These are phyloP conservation scores for Boletus coccyginus DNA, from an alignment of 768 basidiomycete species.

Conservation along the genomic window DNA sequence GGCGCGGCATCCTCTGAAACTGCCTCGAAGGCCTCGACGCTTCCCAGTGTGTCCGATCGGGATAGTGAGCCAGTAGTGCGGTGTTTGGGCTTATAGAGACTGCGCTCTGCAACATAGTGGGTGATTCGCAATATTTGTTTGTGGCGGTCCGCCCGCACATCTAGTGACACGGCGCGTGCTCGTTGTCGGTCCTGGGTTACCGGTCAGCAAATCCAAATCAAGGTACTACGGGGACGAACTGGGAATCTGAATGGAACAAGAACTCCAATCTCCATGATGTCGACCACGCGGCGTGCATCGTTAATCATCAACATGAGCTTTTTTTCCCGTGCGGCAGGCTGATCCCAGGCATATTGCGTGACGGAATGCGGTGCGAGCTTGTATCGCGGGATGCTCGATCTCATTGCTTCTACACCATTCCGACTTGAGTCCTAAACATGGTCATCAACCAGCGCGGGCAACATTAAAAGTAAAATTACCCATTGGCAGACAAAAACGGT, in stretches of 20 bases:
- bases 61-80: conserved; percentile 44
- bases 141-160: conserved; percentile 86
- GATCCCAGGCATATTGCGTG: conserved; percentile 88
- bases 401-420: conserved; percentile 37
- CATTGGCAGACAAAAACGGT: conserved; percentile 68
- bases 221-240: conserved; percentile 39
- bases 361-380: conserved; percentile 52
- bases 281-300: conserved; percentile 62
- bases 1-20: conserved; percentile 71
- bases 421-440: conserved; percentile 43
- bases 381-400: conserved; percentile 45
- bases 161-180: conserved; percentile 74
- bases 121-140: conserved; percentile 86
- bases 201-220: conserved; percentile 1
- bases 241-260: conserved; percentile 85
- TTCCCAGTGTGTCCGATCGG: conserved; percentile 68
- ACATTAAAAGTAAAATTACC: conserved; percentile 38
- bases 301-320: conserved; percentile 66
- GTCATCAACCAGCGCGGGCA: conserved; percentile 15
- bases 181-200: conserved; percentile 48
- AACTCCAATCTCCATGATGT: conserved; percentile 95
- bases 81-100: conserved; percentile 80
- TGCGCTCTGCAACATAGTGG: conserved; percentile 79
- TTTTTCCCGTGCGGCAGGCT: conserved; percentile 81
- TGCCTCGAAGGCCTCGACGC: conserved; percentile 79